phyloP scores from a whole-genome alignment of 2,329 filamentous ascomycete genomes.

The Arthrinium puccinioides region DNA sequence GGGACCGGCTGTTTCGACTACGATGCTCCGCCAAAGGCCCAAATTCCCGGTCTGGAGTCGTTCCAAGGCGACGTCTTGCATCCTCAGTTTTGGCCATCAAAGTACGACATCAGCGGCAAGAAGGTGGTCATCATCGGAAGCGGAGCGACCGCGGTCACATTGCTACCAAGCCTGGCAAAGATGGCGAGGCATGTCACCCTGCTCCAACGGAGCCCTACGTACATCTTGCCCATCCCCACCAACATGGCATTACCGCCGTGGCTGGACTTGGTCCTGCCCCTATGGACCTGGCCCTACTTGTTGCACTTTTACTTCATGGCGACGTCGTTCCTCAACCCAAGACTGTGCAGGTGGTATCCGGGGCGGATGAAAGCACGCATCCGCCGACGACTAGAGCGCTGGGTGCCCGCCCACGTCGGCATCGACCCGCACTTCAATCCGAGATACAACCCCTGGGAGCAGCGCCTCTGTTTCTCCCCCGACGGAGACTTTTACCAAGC shows the following conservation, averaged over 20 bases:
- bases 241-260: too few relatives aligned
- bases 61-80: conserved; percentile 54
- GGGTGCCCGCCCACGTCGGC: conserved; percentile 32
- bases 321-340: conserved; percentile 3
- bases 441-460: conserved; percentile 54
- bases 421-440: conserved; percentile 48
- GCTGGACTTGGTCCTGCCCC: too few relatives aligned
- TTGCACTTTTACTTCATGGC: background rate
- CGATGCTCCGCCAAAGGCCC: conserved; percentile 40
- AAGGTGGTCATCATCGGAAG: conserved; percentile 66
- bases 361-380: conserved; percentile 29
- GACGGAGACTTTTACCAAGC: conserved; percentile 38
- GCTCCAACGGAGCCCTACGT: conserved; percentile 72
- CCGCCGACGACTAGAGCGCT: conserved; percentile 27
- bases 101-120: conserved; percentile 59
- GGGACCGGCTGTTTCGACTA: conserved; percentile 61
- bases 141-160: conserved; percentile 72
- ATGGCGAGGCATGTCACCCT: conserved; percentile 64
- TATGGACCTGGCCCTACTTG: too few relatives aligned
- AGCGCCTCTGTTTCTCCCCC: conserved; percentile 54
- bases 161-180: conserved; percentile 63
- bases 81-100: conserved; percentile 65
- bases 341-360: conserved; percentile 42
- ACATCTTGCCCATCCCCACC: conserved; percentile 53
- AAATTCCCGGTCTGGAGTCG: conserved; percentile 50